A percentile compares a stretch with the other conserved stretches of the same genome.
phyloP scores from a whole-genome alignment of 805 yeast species.

The Metschnikowia henanensis region DNA sequence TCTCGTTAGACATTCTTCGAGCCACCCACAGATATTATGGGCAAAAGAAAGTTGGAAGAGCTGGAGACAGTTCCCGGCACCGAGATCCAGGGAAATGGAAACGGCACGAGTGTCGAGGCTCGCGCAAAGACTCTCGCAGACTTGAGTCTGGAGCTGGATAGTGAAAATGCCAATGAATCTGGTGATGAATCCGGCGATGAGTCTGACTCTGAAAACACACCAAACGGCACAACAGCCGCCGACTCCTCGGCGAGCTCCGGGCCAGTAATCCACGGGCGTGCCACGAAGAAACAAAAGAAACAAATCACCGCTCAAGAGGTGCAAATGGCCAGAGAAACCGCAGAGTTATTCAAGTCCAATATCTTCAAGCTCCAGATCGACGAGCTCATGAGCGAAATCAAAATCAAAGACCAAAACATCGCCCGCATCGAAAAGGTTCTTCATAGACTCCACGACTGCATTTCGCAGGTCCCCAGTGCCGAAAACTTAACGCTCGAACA shows the following conservation, averaged over 20 bases:
- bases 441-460: constrained; percentile 67
- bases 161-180: neutral
- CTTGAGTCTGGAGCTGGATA: constrained; percentile 8
- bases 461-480: constrained; percentile 59
- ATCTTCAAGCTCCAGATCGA: constrained; percentile 95
- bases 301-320: constrained; percentile 74
- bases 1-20: neutral
- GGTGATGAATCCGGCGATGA: constrained; percentile 8
- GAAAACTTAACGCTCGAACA: constrained; percentile 54
- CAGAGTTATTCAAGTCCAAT: constrained; percentile 91
- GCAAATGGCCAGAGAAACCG: constrained; percentile 90
- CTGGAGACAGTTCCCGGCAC: constrained; percentile 3
- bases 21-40: constrained; percentile 17
- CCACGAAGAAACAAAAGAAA: constrained; percentile 36
- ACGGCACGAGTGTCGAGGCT: neutral
- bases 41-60: constrained; percentile 25
- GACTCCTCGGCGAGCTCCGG: constrained; percentile 3
- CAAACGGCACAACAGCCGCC: no score
- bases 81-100: neutral
- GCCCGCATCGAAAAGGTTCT: constrained; percentile 69
- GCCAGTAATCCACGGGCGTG: constrained; percentile 16
- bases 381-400: constrained; percentile 80
- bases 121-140: constrained; percentile 4
- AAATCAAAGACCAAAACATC: constrained; percentile 67
- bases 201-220: constrained; percentile 1